Evolutionary conservation across 441 rosid species (phyloP), one percentile per base, ranked within the genome.

Genomic region (Aquilaria agallochum): DNA sequence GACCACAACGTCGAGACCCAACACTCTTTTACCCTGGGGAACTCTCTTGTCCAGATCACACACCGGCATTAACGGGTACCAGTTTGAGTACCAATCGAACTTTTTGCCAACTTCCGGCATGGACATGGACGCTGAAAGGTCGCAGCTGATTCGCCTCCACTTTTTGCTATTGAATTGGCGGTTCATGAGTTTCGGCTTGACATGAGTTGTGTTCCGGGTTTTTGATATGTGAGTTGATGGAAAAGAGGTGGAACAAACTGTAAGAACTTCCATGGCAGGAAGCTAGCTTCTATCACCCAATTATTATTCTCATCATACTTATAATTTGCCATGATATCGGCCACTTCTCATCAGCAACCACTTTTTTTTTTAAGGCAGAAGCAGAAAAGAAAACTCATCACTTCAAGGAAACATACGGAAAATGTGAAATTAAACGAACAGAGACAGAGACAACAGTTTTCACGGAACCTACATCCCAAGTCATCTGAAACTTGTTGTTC

Each of bases 1-100:
- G 30, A 93, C 88, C 45, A 93, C 98, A 48, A 93, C 77, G 68
- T 93, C 97, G 33, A 90, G 62, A 34, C 98, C 98, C 80, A 93
- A 44, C 12, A 90, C 82, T 56, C 63, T 88, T 84, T 86, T 86
- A 7, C 78, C 96, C 65, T 82, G 92, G 0, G 97, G 94, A 48
- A 62, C 81, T 60, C 78, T 85, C 76, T 88, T 90, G 75, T 90
- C 94, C 74, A 88, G 69, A 69, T 90, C 96, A 69, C 90, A 85
- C 15, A 84, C 67, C 9, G 92, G 96, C 96, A 93, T 88, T 40
- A 90, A 65, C 0, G 92, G 95, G 42, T 85, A 93, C 95, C 96
- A 88, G 40, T 82, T 76, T 0, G 95, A 69, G 59, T 64, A 88
- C 96, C 94, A 88, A 50, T 90, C 94, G 65, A 93, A 83, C 50